Conservation (phyloP, 805 yeast genomes). For the Sugiyamaella qingdaonensis region DNA sequence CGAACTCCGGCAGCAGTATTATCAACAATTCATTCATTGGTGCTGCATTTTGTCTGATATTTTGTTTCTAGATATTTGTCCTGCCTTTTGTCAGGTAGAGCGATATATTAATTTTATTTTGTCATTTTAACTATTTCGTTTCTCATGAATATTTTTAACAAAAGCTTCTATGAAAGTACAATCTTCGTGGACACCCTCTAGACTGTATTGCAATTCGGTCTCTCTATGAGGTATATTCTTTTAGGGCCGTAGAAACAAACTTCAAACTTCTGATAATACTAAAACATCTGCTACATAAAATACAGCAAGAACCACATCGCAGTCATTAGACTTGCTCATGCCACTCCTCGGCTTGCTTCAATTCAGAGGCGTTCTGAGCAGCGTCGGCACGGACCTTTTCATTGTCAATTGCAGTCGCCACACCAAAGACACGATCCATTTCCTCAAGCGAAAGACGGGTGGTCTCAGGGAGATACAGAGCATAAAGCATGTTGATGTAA, state of each 20-base stretch:
- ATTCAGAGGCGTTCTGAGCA: constrained; percentile 1
- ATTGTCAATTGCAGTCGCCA: constrained; percentile 5
- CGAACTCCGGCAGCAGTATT: neutral
- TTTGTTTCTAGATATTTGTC: too few relatives aligned
- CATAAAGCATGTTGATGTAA: constrained; percentile 1
- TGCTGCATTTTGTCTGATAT: neutral
- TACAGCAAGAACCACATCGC: neutral
- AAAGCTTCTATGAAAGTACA: too few relatives aligned
- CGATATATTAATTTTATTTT: too few relatives aligned
- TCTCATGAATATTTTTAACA: too few relatives aligned
- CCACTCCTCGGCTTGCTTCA: constrained; percentile 4
- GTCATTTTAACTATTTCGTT: too few relatives aligned
- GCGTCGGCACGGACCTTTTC: neutral
- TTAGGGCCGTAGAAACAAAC: too few relatives aligned
- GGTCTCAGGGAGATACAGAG: constrained; percentile 13
- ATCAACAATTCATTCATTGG: neutral
- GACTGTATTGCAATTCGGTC: too few relatives aligned
- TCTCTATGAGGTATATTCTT: too few relatives aligned
- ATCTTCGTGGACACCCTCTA: too few relatives aligned
- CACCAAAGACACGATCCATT: constrained; percentile 9
- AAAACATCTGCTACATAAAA: neutral
- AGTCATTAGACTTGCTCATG: neutral
- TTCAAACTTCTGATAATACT: too few relatives aligned
- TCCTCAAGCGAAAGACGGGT: constrained; percentile 10
- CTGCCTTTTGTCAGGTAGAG: too few relatives aligned